Base-by-base conservation (phyloP, 1,139 yeast genomes). In the Candida sp. region DNA sequence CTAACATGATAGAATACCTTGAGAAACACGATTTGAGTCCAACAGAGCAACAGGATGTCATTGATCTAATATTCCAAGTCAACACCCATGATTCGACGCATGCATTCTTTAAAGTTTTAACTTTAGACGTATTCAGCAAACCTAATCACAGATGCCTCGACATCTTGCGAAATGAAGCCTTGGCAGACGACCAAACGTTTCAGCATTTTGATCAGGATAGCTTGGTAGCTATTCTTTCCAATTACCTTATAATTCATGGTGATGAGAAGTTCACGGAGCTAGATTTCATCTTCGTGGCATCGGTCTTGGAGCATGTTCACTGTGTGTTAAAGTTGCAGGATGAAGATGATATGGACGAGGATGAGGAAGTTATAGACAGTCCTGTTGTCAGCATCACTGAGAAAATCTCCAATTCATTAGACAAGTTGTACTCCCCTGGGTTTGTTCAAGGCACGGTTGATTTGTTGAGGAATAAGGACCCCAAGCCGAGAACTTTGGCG, bases 371-470 rank as follows among this genome's bases (percentile, higher is more conserved):
- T 5, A 22, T 42, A 3, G 30, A 27, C 3, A 30, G 38, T 7
- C 33, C 28, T 12, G 32, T 32, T 17, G 44, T 49, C 5, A 12
- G 28, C 28, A 44, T 51, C n/a, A 28, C 41, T 17, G 35, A 28
- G 1, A 32, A 44, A 5, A 42, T 47, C 11, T 41, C 48, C 8
- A 8, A 8, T 23, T 44, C 47, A 7, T 46, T 54, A 33, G 49
- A 54, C 7, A 37, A 25, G n/a, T 23, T 55, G 7, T 71, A 70
- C 49, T 58, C 72, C 0, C 52, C 64, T 1, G 33, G 49, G 1
- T 73, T 71, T 52, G 62, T 72, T 25, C 60, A 61, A 44, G 57
- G 57, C 17, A 61, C 67, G 9, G 59, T 72, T 44, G 45, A 55
- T 4, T 49, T 59, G 28, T 62, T 68, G 44, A 54, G 58, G 1